Evolutionary conservation across 1,284 basidiomycete species (phyloP), one percentile per base, ranked within the genome.

Genomic region (Boletus chippewaensis): DNA sequence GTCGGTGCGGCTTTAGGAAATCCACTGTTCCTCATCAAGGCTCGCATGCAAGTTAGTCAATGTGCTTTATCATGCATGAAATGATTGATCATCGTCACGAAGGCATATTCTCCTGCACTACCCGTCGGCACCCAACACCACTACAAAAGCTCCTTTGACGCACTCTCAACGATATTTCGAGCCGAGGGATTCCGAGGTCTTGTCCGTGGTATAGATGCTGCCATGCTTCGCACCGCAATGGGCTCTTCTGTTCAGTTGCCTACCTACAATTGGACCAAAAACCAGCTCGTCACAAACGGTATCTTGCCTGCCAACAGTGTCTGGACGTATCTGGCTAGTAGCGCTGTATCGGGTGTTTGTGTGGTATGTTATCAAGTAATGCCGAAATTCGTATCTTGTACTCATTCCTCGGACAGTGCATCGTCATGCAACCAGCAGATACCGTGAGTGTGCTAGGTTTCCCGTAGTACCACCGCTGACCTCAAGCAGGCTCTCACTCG

Each of bases 21-120:
- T 62, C 95, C 96, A 0, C 74, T 99, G 15, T 99, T 96, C 73
- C 75, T 99, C 46, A 84, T 99, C 66, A 99, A 99, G 73, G 95
- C 95, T 7, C 82, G 95, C 42, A 95, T 98, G 84, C 95, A 99
- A 75, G 87, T 87, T 22, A 59, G 76, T 62, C 28, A 1, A 49
- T 2, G n/a, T 4, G n/a, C 22, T 13, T 40, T 12, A 50, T 31
- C 18, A 16, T 16, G 16, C 40, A 13, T 18, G 11, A 24, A 29
- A 28, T 15, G n/a, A 39, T 24, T 47, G 36, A 54, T 54, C 20
- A 35, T 54, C 22, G 34, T 50, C 31, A 40, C n/a, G 5, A 55
- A 87, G 83, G 94, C 93, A 29, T 96, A 92, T 71, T 95, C 93
- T 1, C 91, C 94, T 16, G 81, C 84, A 31, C 76, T 96, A n/a